Percentiles rank a stretch among this genome's conserved stretches.
phyloP scores from a whole-genome alignment of 2,329 filamentous ascomycete genomes.

The Apiospora kogelbergensis region DNA sequence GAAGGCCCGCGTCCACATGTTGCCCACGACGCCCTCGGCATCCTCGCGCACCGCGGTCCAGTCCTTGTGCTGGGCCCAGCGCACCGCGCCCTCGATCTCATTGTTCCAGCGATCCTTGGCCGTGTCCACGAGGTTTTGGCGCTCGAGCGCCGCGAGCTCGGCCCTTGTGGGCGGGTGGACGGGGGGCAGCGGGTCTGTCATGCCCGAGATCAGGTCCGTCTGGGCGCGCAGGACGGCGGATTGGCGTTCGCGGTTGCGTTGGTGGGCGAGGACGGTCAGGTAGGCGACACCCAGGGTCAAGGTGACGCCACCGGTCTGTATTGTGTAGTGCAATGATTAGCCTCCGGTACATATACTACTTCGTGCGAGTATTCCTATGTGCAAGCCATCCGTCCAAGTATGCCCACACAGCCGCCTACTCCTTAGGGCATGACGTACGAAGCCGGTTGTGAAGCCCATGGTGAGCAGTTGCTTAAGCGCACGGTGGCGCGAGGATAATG shows the following conservation, averaged over 20 bases:
- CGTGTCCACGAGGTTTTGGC: conserved; percentile 60
- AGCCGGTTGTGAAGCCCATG: conserved; percentile 75
- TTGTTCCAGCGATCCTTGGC: conserved; percentile 78
- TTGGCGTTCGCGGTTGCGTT: conserved; percentile 63
- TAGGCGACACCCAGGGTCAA: conserved; percentile 74
- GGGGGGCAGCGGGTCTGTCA: conserved; percentile 48
- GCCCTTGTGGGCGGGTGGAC: conserved; percentile 50
- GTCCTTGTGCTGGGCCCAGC: conserved; percentile 64
- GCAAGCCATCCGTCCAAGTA: not conserved
- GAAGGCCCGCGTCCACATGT: conserved; percentile 43
- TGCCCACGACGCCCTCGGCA: conserved; percentile 49
- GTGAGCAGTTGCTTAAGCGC: conserved; percentile 25
- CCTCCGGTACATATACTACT: conserved; percentile 12
- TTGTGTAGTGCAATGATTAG: not conserved
- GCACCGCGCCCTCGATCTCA: conserved; percentile 67
- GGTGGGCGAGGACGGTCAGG: conserved; percentile 68
- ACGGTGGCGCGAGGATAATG: conserved; percentile 23
- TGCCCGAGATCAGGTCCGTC: conserved; percentile 50
- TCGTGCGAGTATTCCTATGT: not conserved
- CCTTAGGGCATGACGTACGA: conserved; percentile 59
- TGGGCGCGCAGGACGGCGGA: conserved; percentile 57
- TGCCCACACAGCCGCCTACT: no score
- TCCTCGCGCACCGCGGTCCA: conserved; percentile 63
- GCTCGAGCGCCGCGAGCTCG: conserved; percentile 50
- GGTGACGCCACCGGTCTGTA: conserved; percentile 71